These are phyloP conservation scores for Tylopilus plumbeoviolaceoides DNA, from an alignment of 768 basidiomycete species.

Conservation along the genomic window DNA sequence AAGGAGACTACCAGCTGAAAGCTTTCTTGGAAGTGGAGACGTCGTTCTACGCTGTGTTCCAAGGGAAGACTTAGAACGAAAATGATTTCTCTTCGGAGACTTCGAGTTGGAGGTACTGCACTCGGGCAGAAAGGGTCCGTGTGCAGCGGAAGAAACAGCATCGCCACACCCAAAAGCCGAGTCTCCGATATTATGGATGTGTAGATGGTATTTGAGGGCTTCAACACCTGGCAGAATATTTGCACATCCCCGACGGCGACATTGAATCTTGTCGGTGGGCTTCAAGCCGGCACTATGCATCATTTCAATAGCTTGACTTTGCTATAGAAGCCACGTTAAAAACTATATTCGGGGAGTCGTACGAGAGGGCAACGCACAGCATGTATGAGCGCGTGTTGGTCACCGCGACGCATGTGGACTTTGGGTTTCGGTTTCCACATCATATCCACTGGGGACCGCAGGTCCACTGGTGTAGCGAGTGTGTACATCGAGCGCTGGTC, in stretches of 20 bases:
- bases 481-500: constrained; percentile 28
- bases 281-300: constrained; percentile 23
- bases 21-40: constrained; percentile 9
- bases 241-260: constrained; percentile 43
- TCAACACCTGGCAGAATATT: constrained; percentile 40
- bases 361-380: constrained; percentile 34
- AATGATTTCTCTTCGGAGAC: constrained; percentile 6
- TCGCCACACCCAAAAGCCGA: not conserved
- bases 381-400: constrained; percentile 33
- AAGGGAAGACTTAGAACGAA: constrained; percentile 9
- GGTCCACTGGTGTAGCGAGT: constrained; percentile 9
- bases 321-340: constrained; percentile 13
- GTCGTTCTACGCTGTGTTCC: constrained; percentile 1
- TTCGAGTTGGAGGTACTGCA: not conserved
- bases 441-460: constrained; percentile 24
- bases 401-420: constrained; percentile 34
- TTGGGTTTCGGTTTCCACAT: constrained; percentile 32
- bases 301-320: constrained; percentile 25
- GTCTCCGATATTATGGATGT: constrained; percentile 53
- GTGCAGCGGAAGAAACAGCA: not conserved
- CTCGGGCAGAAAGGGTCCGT: not conserved
- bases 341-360: not conserved
- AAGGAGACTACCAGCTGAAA: constrained; percentile 13
- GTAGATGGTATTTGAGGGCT: constrained; percentile 49
- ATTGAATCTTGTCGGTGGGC: constrained; percentile 35